Percentiles rank a stretch among this genome's conserved stretches.
phyloP scores from a whole-genome alignment of 2,329 filamentous ascomycete genomes.

The Paraphoma chrysanthemicola region DNA sequence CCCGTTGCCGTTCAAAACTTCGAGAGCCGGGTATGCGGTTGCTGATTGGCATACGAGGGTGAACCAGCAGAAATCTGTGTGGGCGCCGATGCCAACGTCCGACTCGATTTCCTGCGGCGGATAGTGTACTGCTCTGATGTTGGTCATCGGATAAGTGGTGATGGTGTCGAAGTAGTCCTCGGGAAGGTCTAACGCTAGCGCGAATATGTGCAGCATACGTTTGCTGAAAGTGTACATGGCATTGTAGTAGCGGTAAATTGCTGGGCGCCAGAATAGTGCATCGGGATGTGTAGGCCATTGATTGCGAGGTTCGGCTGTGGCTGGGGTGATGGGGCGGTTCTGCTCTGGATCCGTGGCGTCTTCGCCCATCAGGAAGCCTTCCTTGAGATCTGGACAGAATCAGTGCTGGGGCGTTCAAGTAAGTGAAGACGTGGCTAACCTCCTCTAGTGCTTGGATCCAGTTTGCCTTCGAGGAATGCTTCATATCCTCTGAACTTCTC shows the following conservation, averaged over 20 bases:
- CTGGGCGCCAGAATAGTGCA: constrained; percentile 37
- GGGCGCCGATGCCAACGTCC: constrained; percentile 50
- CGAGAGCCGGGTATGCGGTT: constrained; percentile 39
- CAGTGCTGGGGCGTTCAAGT: not conserved
- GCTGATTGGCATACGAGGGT: constrained; percentile 47
- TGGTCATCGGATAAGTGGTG: constrained; percentile 52
- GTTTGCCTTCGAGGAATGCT: constrained; percentile 44
- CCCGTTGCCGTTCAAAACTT: constrained; percentile 53
- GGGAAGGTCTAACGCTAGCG: constrained; percentile 50
- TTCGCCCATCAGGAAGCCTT: constrained; percentile 46
- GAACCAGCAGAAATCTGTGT: constrained; percentile 54
- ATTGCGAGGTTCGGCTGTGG: constrained; percentile 30
- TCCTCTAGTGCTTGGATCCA: constrained; percentile 44
- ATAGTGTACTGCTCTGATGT: constrained; percentile 52
- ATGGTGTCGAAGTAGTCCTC: constrained; percentile 49
- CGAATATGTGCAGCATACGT: constrained; percentile 44
- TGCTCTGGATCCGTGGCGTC: constrained; percentile 43
- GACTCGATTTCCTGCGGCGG: constrained; percentile 42
- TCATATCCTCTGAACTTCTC: constrained; percentile 46
- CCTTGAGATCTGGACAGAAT: constrained; percentile 36
- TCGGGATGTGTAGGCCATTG: constrained; percentile 40
- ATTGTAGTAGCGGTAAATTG: constrained; percentile 41
- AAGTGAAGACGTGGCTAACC: constrained; percentile 18
- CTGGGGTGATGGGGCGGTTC: constrained; percentile 20
- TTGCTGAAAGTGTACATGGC: constrained; percentile 39